Percentiles rank a stretch among this genome's conserved stretches.
Evolutionary conservation across 345 rosid species (phyloP).

Genomic region (Luvunga scandens): DNA sequence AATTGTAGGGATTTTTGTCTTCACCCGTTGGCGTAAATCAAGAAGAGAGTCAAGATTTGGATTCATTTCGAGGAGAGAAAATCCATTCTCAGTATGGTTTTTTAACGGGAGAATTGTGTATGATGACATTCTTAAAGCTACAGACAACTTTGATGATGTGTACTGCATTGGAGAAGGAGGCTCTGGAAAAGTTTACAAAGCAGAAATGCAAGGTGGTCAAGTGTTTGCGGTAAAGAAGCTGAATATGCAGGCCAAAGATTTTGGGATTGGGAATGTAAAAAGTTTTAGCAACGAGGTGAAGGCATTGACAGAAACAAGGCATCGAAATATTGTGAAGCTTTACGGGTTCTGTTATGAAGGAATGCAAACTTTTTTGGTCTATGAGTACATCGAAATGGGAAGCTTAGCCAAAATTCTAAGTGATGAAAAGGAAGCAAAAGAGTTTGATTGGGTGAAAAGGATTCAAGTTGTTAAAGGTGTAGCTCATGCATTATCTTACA

Average conservation of each 20-base stretch:
- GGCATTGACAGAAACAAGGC: conserved; percentile 24
- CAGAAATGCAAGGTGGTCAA: conserved; percentile 23
- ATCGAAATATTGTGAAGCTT: background rate
- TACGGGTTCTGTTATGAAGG: conserved; percentile 21
- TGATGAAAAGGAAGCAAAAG: conserved; percentile 3
- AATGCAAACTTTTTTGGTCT: conserved; percentile 18
- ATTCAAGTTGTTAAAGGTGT: conserved; percentile 10
- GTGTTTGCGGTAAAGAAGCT: conserved; percentile 18
- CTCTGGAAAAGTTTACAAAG: conserved; percentile 37
- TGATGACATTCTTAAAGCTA: conserved; percentile 30
- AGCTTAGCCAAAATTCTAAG: conserved; percentile 24
- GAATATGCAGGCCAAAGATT: background rate
- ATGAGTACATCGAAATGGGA: conserved; percentile 29
- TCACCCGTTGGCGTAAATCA: background rate
- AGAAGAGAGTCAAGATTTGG: background rate
- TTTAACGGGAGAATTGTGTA: conserved; percentile 30
- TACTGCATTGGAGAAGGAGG: conserved; percentile 37
- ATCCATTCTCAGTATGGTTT: conserved; percentile 8
- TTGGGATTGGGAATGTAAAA: conserved; percentile 2
- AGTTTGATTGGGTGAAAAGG: conserved; percentile 34
- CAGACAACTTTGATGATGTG: conserved; percentile 20
- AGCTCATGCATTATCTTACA: conserved; percentile 14
- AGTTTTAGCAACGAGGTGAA: conserved; percentile 21
- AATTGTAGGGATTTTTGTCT: conserved; percentile 11
- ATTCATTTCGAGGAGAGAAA: background rate